Percentiles rank a stretch among this genome's conserved stretches.
Evolutionary conservation across 257 asterid genomes (phyloP).

Genomic region (Primulina eburnea): DNA sequence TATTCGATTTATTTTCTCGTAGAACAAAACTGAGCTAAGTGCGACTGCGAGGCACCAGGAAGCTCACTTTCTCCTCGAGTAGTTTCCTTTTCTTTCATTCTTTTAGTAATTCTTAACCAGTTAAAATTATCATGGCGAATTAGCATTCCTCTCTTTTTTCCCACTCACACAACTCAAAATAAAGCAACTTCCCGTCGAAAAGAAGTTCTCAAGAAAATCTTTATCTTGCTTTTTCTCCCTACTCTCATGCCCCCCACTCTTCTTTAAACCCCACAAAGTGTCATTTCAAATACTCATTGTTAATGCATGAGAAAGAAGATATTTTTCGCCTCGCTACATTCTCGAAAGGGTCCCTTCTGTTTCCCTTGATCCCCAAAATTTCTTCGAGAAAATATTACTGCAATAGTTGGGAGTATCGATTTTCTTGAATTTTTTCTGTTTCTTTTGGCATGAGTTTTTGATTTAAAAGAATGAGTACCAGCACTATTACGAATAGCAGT

Average conservation of each 20-base stretch:
- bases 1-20: too few relatives aligned
- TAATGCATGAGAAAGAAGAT: slow-evolving; percentile 3
- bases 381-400: not conserved
- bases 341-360: slow-evolving; percentile 16
- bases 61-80: slow-evolving; percentile 4
- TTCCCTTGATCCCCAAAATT: slow-evolving; percentile 6
- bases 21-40: not conserved
- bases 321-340: not conserved
- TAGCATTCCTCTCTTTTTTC: slow-evolving; percentile 24
- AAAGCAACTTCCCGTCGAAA: slow-evolving; percentile 39
- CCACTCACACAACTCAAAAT: slow-evolving; percentile 43
- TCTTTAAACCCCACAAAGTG: slow-evolving; percentile 19
- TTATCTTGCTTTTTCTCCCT: slow-evolving; percentile 29
- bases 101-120: not conserved
- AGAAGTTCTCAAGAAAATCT: slow-evolving; percentile 29
- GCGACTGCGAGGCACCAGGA: not conserved
- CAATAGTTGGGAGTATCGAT: not conserved
- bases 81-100: not conserved
- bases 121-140: slow-evolving; percentile 13
- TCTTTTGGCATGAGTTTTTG: slow-evolving; percentile 20
- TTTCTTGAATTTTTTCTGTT: slow-evolving; percentile 12
- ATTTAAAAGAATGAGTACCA: slow-evolving; percentile 35
- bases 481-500: slow-evolving; percentile 11
- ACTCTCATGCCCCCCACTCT: slow-evolving; percentile 41
- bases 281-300: slow-evolving; percentile 25